Conservation (phyloP, 2,329 filamentous ascomycete species). For the Talaromyces islandicus region DNA sequence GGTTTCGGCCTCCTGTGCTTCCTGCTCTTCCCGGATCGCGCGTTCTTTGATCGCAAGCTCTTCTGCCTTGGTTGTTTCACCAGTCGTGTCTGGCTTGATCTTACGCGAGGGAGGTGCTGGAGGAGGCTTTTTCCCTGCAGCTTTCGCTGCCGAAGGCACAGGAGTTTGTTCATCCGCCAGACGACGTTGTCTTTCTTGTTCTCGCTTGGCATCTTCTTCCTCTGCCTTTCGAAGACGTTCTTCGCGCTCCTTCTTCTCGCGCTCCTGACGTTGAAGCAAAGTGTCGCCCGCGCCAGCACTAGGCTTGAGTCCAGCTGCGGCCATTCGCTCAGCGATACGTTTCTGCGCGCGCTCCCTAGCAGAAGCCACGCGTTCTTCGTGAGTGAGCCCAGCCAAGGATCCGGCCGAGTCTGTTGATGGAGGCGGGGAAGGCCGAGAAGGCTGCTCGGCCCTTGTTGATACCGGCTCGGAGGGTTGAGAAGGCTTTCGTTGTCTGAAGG, state of each 20-base stretch:
- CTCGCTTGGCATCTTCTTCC: conserved; percentile 84
- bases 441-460: conserved; percentile 18
- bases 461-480: conserved; percentile 9
- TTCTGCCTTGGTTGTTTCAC: conserved; percentile 57
- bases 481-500: conserved; percentile 4
- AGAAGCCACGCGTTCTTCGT: conserved; percentile 88
- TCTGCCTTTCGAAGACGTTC: conserved; percentile 85
- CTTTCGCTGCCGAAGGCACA: conserved; percentile 52
- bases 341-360: conserved; percentile 97
- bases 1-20: conserved; percentile 67
- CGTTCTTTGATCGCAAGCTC: conserved; percentile 52
- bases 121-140: conserved; percentile 63
- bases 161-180: conserved; percentile 68
- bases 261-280: conserved; percentile 75
- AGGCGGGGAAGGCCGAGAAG: conserved; percentile 38
- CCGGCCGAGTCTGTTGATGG: conserved; percentile 53
- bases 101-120: conserved; percentile 69
- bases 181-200: conserved; percentile 77
- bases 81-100: conserved; percentile 49
- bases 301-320: conserved; percentile 84
- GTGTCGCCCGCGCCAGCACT: conserved; percentile 74
- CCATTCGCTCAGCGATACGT: conserved; percentile 92
- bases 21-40: conserved; percentile 62
- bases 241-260: conserved; percentile 80
- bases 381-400: conserved; percentile 79